Conservation (phyloP, 345 rosid genomes). For the Kandelia obovata region DNA sequence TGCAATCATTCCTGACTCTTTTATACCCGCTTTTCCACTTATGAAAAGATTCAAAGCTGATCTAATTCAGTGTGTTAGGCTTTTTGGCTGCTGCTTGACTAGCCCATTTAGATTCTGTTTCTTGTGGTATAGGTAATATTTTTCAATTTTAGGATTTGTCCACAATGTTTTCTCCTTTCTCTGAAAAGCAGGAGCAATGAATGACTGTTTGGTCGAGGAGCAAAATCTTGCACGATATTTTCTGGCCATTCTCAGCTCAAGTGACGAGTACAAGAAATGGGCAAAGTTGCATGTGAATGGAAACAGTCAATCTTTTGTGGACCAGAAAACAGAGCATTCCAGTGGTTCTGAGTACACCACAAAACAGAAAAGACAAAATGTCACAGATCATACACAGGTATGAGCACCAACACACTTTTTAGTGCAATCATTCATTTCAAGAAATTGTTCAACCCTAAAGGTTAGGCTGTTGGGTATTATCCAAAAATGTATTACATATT, state of each 20-base stretch:
- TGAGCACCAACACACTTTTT: background rate
- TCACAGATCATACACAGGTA: slow-evolving; percentile 84
- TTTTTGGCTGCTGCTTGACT: background rate
- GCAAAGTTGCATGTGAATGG: slow-evolving; percentile 29
- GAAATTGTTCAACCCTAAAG: background rate
- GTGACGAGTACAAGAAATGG: slow-evolving; percentile 71
- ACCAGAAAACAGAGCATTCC: slow-evolving; percentile 22
- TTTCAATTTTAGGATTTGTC: background rate
- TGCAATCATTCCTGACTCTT: slow-evolving; percentile 13
- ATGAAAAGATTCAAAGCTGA: background rate
- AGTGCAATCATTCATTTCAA: background rate
- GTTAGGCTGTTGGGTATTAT: too few relatives aligned
- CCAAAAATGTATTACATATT: too few relatives aligned
- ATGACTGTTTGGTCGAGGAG: slow-evolving; percentile 47
- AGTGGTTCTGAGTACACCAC: slow-evolving; percentile 16
- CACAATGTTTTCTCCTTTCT: background rate
- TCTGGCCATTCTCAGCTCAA: slow-evolving; percentile 53
- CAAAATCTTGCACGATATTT: slow-evolving; percentile 52
- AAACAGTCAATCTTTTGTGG: slow-evolving; percentile 11
- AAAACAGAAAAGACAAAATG: slow-evolving; percentile 42
- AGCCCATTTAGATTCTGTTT: background rate
- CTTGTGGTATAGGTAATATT: background rate
- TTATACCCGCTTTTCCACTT: background rate
- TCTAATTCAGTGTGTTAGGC: background rate
- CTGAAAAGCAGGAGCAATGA: slow-evolving; percentile 54